These are phyloP conservation scores for Myxozyma melibiosi DNA, from an alignment of 805 yeast species.

Conservation along the genomic window DNA sequence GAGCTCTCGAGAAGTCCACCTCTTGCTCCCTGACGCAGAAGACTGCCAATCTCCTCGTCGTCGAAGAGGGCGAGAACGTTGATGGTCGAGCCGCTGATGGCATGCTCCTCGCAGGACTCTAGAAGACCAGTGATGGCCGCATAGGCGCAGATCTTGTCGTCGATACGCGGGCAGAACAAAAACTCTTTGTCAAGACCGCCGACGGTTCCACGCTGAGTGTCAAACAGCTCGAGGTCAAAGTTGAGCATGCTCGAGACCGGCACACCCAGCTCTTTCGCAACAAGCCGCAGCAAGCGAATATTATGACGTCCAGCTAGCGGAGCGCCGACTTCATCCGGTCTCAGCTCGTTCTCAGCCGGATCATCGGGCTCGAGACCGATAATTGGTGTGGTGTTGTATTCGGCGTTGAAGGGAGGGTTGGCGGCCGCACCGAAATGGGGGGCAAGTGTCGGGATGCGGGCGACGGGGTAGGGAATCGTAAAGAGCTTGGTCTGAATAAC, in stretches of 20 bases:
- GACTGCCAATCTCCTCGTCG: conserved; percentile 83
- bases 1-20: conserved; percentile 72
- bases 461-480: conserved; percentile 53
- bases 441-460: conserved; percentile 80
- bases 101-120: conserved; percentile 45
- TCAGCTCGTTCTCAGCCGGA: conserved; percentile 35
- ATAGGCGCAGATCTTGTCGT: conserved; percentile 79
- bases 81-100: conserved; percentile 38
- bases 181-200: conserved; percentile 81
- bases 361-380: conserved; percentile 55
- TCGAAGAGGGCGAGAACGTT: conserved; percentile 69
- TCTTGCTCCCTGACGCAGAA: conserved; percentile 77
- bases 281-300: conserved; percentile 64
- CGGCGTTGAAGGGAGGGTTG: conserved; percentile 70
- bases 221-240: conserved; percentile 77
- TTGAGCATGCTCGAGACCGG: conserved; percentile 63
- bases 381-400: conserved; percentile 77
- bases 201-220: conserved; percentile 73
- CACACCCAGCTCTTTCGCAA: conserved; percentile 63
- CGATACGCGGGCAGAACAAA: conserved; percentile 78
- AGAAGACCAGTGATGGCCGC: conserved; percentile 67
- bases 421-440: conserved; percentile 81
- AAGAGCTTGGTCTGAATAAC: conserved; percentile 43
- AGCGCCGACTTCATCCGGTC: conserved; percentile 38
- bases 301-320: conserved; percentile 44